A percentile compares a stretch with the other conserved stretches of the same genome.
These are phyloP conservation scores for Saccharomycopsis amapae DNA, from an alignment of 805 yeast genomes.

Conservation along the genomic window DNA sequence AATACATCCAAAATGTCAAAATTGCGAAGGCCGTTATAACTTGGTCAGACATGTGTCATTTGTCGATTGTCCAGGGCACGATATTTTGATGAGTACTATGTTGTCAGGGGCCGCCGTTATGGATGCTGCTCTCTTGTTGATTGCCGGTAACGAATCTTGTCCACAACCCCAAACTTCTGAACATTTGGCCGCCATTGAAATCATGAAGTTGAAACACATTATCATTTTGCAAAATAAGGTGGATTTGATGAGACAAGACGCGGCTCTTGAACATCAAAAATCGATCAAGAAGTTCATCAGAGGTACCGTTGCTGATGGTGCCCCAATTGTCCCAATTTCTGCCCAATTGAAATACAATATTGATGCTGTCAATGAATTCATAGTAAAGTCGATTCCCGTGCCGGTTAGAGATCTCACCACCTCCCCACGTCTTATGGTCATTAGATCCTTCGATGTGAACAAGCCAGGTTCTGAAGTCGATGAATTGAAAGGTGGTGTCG, in stretches of 20 bases:
- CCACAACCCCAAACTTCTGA: conserved; percentile 99
- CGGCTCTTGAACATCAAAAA: conserved; percentile 92
- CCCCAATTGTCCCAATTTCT: conserved; percentile 97
- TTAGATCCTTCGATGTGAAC: conserved; percentile 97
- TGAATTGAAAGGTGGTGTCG: conserved; percentile 98
- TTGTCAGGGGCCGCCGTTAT: conserved; percentile 99
- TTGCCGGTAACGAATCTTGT: conserved; percentile 98
- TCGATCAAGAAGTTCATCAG: conserved; percentile 86
- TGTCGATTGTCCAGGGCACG: conserved; percentile 99
- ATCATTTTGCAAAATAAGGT: conserved; percentile 96
- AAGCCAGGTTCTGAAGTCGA: conserved; percentile 98
- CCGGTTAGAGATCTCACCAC: conserved; percentile 94
- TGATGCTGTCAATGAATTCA: conserved; percentile 96
- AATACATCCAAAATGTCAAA: conserved; percentile 85
- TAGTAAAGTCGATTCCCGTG: conserved; percentile 91
- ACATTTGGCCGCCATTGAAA: conserved; percentile 98
- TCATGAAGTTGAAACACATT: conserved; percentile 96
- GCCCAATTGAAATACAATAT: conserved; percentile 98
- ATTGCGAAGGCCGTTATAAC: conserved; percentile 82
- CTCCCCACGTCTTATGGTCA: conserved; percentile 91
- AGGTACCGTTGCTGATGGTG: conserved; percentile 99
- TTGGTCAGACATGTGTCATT: conserved; percentile 95
- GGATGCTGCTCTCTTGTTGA: conserved; percentile 96
- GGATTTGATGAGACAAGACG: conserved; percentile 95
- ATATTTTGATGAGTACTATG: conserved; percentile 99